Percentiles rank a stretch among this genome's conserved stretches.
Evolutionary conservation across 768 basidiomycete species (phyloP).

Genomic region (Lactarius deliciosus): DNA sequence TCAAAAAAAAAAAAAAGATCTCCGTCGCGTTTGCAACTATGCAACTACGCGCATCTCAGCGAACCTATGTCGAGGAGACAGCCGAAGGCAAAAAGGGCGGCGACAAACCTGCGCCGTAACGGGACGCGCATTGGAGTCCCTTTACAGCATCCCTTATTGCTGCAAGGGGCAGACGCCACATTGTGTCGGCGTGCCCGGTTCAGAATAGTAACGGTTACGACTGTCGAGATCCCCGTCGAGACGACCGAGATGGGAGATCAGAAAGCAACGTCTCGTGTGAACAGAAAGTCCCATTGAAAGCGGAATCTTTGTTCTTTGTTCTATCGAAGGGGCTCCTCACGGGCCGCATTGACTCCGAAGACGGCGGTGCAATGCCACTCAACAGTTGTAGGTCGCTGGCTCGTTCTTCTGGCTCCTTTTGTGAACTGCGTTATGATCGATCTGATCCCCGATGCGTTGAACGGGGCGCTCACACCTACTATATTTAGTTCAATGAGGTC

Average conservation of each 20-base stretch:
- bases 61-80: neutral
- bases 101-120: neutral
- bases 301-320: neutral
- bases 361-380: neutral
- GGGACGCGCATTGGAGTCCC: neutral
- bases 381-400: neutral
- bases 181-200: neutral
- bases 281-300: neutral
- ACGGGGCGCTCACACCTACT: neutral
- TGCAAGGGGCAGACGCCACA: neutral
- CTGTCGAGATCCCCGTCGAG: slow-evolving; percentile 1
- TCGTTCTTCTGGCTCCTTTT: neutral
- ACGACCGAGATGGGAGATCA: neutral
- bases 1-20: neutral
- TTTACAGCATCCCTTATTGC: neutral
- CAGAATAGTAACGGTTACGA: neutral
- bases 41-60: no score
- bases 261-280: slow-evolving; percentile 4
- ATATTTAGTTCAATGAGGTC: neutral
- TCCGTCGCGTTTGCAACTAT: neutral
- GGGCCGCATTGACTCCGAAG: neutral
- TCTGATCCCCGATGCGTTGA: neutral
- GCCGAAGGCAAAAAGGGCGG: neutral
- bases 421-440: neutral
- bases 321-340: neutral